Conservation (phyloP, 352 stramenopile genomes). For the Globisporangium barbulae region DNA sequence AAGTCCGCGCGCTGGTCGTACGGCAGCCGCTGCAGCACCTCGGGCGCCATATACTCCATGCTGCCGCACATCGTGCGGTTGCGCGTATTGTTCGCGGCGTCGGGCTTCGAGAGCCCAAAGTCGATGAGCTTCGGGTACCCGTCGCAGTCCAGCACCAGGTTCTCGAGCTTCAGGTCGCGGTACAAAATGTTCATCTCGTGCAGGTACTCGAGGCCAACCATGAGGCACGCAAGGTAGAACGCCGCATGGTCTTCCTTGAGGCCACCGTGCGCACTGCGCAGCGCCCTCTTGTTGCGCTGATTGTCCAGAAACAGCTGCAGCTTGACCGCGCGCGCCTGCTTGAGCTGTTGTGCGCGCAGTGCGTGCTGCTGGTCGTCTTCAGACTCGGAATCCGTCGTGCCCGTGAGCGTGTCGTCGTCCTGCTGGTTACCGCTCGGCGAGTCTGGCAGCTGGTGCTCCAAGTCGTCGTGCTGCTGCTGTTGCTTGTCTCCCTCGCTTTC, state of each 20-base stretch:
- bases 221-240: slow-evolving; percentile 96
- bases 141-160: slow-evolving; percentile 78
- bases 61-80: slow-evolving; percentile 68
- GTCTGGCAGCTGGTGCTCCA: slow-evolving; percentile 6
- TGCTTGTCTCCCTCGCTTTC: slow-evolving; percentile 16
- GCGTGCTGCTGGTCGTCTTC: slow-evolving; percentile 28
- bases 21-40: slow-evolving; percentile 51
- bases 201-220: slow-evolving; percentile 88
- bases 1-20: slow-evolving; percentile 66
- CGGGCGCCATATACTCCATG: slow-evolving; percentile 75
- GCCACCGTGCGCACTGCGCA: slow-evolving; percentile 34
- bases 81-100: slow-evolving; percentile 35
- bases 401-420: slow-evolving; percentile 21
- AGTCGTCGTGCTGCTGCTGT: slow-evolving; percentile 19
- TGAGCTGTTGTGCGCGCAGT: slow-evolving; percentile 6
- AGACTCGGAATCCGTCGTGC: slow-evolving; percentile 39
- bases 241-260: slow-evolving; percentile 85
- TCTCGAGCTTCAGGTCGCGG: slow-evolving; percentile 87
- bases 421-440: slow-evolving; percentile 2
- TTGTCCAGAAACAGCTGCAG: slow-evolving; percentile 38
- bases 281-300: slow-evolving; percentile 29
- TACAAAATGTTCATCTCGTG: slow-evolving; percentile 64
- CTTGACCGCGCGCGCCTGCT: neutral
- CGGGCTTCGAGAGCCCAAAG: slow-evolving; percentile 63
- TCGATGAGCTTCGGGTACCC: slow-evolving; percentile 86